phyloP scores from a whole-genome alignment of 129 eudicot species.

The Solidago caesia region DNA sequence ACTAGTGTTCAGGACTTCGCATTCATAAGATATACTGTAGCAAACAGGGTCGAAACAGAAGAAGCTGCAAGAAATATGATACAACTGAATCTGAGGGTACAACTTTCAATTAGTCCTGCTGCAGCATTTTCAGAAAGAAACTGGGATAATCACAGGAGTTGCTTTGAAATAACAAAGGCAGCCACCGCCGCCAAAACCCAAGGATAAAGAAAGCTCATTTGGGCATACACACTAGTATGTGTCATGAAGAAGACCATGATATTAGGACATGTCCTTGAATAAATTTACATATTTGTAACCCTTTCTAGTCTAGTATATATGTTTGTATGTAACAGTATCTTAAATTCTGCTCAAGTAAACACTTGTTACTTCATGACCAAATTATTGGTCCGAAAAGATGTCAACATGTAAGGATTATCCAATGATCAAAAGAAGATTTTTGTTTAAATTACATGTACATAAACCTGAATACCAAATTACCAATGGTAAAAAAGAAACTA shows the following conservation, averaged over 20 bases:
- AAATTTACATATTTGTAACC: neutral
- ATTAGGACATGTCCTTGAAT: constrained; percentile 43
- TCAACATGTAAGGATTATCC: neutral
- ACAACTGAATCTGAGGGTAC: constrained; percentile 8
- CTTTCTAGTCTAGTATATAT: neutral
- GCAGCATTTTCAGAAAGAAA: constrained; percentile 55
- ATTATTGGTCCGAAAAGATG: neutral
- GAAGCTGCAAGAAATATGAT: constrained; percentile 59
- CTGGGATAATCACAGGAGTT: constrained; percentile 75
- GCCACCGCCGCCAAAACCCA: neutral
- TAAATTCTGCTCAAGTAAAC: too few species aligned
- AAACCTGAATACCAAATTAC: too few species aligned
- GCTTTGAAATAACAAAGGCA: constrained; percentile 30
- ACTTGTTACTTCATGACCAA: neutral
- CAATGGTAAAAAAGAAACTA: too few species aligned
- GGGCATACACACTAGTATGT: constrained; percentile 29
- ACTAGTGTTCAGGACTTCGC: constrained; percentile 71
- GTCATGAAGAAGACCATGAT: constrained; percentile 40
- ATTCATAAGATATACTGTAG: constrained; percentile 71
- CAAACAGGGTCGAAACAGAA: constrained; percentile 72
- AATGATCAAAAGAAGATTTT: too few species aligned
- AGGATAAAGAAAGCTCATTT: neutral
- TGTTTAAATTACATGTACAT: too few species aligned
- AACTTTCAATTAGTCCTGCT: constrained; percentile 36
- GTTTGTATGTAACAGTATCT: too few species aligned